These are phyloP conservation scores for Wickerhamiella nectarea DNA, from an alignment of 805 yeast genomes.

Conservation along the genomic window DNA sequence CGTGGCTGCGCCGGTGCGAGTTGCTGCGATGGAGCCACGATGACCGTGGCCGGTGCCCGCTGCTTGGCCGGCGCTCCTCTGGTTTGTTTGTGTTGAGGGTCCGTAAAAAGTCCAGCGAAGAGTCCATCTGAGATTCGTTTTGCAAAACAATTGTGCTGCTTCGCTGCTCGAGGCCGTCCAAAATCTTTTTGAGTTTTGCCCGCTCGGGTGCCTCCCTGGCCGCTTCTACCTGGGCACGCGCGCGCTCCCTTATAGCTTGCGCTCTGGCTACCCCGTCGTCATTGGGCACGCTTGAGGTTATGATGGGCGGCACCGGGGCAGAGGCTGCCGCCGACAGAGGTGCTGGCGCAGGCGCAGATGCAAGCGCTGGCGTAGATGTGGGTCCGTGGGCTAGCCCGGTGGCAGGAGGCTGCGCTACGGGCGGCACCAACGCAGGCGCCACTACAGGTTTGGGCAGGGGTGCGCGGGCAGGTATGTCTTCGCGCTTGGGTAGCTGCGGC, in stretches of 20 bases:
- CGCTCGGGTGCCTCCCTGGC: slow-evolving; percentile 5
- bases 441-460: background rate
- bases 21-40: slow-evolving; percentile 6
- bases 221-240: slow-evolving; percentile 12
- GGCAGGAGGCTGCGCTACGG: background rate
- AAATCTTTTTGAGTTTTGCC: slow-evolving; percentile 22
- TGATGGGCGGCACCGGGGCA: no score
- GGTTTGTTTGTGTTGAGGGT: slow-evolving; percentile 17
- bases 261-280: slow-evolving; percentile 5
- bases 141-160: slow-evolving; percentile 25
- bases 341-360: no score
- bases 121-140: slow-evolving; percentile 21
- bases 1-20: slow-evolving; percentile 1
- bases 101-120: slow-evolving; percentile 28
- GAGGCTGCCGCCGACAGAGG: no score
- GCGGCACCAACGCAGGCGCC: background rate
- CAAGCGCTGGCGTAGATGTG: no score
- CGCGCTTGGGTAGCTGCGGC: background rate
- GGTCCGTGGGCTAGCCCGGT: no score
- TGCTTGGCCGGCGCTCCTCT: background rate
- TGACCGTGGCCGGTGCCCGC: background rate
- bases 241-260: slow-evolving; percentile 8
- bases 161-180: slow-evolving; percentile 25
- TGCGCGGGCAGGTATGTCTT: no score
- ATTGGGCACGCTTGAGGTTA: no score